phyloP scores from a whole-genome alignment of 257 asterid species.

The Solanum megistacrolobum region DNA sequence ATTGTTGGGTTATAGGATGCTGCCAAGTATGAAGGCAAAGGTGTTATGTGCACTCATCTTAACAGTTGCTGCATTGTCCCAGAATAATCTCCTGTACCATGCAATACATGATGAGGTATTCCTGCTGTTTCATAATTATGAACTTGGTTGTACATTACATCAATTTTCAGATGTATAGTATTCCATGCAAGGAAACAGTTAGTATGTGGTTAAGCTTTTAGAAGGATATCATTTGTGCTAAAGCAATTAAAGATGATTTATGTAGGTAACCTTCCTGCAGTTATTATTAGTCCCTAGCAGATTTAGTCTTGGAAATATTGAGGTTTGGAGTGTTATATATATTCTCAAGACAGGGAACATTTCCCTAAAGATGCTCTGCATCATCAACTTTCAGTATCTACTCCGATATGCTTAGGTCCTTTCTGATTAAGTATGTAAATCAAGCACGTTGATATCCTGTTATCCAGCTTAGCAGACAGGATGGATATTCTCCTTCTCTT shows the following conservation, averaged over 20 bases:
- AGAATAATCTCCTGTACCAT: slow-evolving; percentile 33
- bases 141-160: neutral
- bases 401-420: neutral
- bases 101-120: slow-evolving; percentile 40
- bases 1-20: slow-evolving; percentile 39
- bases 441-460: neutral
- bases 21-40: slow-evolving; percentile 41
- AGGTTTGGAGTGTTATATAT: neutral
- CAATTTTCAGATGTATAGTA: neutral
- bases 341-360: neutral
- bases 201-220: neutral
- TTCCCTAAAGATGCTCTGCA: neutral
- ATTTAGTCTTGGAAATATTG: neutral
- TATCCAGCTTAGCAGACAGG: neutral
- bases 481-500: neutral
- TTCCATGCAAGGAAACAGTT: neutral
- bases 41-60: slow-evolving; percentile 43
- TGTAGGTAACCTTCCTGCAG: neutral
- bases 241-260: neutral
- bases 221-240: neutral
- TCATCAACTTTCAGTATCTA: neutral
- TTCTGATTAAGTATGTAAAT: neutral
- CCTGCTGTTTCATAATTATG: slow-evolving; percentile 1
- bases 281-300: neutral
- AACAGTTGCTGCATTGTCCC: slow-evolving; percentile 48